Evolutionary conservation across 2,329 filamentous ascomycete species (phyloP).

Genomic region (Chrysoporthe puriensis): DNA sequence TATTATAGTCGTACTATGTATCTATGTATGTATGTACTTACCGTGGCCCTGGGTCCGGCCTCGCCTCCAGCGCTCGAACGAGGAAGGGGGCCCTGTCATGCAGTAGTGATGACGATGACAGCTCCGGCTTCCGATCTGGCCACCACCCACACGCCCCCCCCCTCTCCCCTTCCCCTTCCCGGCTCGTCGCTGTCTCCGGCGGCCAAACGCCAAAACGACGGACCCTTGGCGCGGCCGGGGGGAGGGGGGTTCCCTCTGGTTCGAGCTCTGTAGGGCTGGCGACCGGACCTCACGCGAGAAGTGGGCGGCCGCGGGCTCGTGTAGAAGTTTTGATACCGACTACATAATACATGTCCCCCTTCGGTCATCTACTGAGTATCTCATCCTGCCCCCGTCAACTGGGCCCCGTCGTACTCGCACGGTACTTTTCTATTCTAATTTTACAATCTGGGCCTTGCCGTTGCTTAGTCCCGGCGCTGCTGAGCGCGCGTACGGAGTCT

Average conservation of each 20-base stretch:
- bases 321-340: too few relatives aligned
- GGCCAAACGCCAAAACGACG: too few relatives aligned
- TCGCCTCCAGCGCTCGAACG: not conserved
- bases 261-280: too few relatives aligned
- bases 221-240: too few relatives aligned
- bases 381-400: not conserved
- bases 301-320: too few relatives aligned
- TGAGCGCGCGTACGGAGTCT: not conserved
- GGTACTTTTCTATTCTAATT: not conserved
- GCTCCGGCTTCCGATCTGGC: constrained; percentile 10
- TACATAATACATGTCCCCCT: too few relatives aligned
- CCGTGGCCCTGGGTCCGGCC: not conserved
- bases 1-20: too few relatives aligned
- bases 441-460: not conserved
- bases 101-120: constrained; percentile 1
- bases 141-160: not conserved
- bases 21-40: too few relatives aligned
- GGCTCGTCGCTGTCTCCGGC: not conserved
- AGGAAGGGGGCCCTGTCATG: constrained; percentile 1
- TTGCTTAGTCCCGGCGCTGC: not conserved
- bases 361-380: too few relatives aligned
- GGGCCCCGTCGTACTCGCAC: not conserved
- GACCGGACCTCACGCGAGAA: too few relatives aligned
- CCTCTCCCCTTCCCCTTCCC: too few relatives aligned
- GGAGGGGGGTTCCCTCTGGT: too few relatives aligned